Percentiles rank a stretch among this genome's conserved stretches.
Evolutionary conservation across 1,284 basidiomycete species (phyloP).

Genomic region (Pyrrhoderma noxium): DNA sequence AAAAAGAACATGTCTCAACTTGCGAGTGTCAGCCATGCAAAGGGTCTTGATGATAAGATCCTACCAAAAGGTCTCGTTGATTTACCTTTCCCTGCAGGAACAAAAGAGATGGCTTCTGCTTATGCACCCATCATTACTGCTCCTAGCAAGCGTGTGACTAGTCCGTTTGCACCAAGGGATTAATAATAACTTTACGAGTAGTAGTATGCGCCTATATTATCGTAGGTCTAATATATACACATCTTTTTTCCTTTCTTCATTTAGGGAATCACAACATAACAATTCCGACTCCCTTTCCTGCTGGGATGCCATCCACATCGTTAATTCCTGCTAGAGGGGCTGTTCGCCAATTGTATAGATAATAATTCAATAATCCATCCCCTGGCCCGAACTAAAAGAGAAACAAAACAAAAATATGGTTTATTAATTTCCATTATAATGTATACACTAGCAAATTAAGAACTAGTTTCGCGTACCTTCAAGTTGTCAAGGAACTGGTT

Average conservation of each 20-base stretch:
- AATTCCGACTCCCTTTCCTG: slow-evolving; percentile 71
- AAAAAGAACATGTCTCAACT: slow-evolving; percentile 74
- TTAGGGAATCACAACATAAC: slow-evolving; percentile 55
- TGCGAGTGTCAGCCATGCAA: slow-evolving; percentile 57
- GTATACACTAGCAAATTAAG: slow-evolving; percentile 18
- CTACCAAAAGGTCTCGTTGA: slow-evolving; percentile 76
- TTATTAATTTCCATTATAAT: slow-evolving; percentile 10
- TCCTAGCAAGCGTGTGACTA: slow-evolving; percentile 58
- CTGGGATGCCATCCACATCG: slow-evolving; percentile 39
- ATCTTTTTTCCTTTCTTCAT: neutral
- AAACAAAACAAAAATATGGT: neutral
- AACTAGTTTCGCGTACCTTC: slow-evolving; percentile 47
- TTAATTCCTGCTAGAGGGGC: slow-evolving; percentile 64
- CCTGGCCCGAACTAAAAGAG: slow-evolving; percentile 91
- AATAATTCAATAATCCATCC: slow-evolving; percentile 85
- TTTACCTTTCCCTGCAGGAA: slow-evolving; percentile 91
- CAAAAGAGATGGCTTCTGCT: slow-evolving; percentile 61
- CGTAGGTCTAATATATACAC: neutral
- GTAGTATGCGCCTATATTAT: neutral
- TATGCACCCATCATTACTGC: slow-evolving; percentile 61
- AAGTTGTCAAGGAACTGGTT: slow-evolving; percentile 74
- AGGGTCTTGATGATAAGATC: slow-evolving; percentile 76
- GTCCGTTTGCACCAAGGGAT: slow-evolving; percentile 70
- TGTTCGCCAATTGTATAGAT: slow-evolving; percentile 93
- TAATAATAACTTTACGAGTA: slow-evolving; percentile 28